phyloP scores from a whole-genome alignment of 768 basidiomycete genomes.

The Leccinum imitatum region DNA sequence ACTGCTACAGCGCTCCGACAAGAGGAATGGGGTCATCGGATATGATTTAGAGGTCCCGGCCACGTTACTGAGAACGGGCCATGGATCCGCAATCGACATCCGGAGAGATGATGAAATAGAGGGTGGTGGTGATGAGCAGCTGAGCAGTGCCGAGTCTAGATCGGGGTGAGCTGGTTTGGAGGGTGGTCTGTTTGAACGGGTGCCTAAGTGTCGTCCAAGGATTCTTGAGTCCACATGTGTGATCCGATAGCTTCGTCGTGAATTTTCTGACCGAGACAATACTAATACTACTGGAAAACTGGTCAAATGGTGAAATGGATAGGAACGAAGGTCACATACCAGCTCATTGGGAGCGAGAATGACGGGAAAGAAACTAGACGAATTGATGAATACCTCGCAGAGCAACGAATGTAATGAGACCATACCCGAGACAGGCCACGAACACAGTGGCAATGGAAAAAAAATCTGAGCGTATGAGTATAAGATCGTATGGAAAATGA shows the following conservation, averaged over 20 bases:
- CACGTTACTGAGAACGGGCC: slow-evolving; percentile 6
- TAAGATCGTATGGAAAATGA: no score
- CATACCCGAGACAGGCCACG: no score
- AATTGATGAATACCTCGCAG: no score
- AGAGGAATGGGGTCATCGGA: no score
- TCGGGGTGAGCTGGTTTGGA: slow-evolving; percentile 12
- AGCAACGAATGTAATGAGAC: no score
- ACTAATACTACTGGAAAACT: no score
- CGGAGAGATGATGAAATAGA: slow-evolving; percentile 5
- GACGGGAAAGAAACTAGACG: no score
- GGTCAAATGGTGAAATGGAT: neutral
- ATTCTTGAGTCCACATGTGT: slow-evolving; percentile 7
- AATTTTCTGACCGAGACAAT: no score
- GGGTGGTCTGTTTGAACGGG: slow-evolving; percentile 12
- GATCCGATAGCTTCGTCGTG: no score
- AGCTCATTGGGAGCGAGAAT: neutral
- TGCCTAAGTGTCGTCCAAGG: slow-evolving; percentile 12
- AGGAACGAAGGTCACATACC: neutral
- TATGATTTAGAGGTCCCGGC: slow-evolving; percentile 1
- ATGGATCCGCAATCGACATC: neutral
- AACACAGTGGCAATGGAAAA: neutral
- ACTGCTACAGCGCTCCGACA: no score
- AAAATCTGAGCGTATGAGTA: neutral
- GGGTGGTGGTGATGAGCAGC: neutral
- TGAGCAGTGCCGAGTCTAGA: slow-evolving; percentile 8